These are phyloP conservation scores for Potentilla sterilis DNA, from an alignment of 306 rosid genomes.

Conservation along the genomic window DNA sequence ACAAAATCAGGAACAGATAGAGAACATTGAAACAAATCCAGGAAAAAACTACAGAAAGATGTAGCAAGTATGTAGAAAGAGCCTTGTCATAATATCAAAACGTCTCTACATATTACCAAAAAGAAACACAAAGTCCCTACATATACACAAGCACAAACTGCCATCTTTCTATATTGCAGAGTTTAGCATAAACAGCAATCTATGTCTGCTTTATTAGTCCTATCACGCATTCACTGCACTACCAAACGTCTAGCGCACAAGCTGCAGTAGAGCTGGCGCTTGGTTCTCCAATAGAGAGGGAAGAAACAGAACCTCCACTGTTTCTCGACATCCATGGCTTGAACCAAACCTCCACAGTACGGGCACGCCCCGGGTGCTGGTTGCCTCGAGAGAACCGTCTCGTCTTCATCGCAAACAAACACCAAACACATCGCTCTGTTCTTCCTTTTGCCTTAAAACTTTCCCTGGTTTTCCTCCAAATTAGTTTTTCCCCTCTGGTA, in stretches of 20 bases:
- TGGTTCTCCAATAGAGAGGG: conserved; percentile 57
- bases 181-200: background rate
- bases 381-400: conserved; percentile 64
- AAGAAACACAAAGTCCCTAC: background rate
- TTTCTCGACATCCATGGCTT: conserved; percentile 59
- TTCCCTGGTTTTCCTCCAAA: background rate
- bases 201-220: background rate
- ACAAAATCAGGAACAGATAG: background rate
- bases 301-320: conserved; percentile 74
- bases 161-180: background rate
- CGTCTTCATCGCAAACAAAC: conserved; percentile 73
- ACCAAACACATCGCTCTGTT: conserved; percentile 66
- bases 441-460: background rate
- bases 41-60: background rate
- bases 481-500: background rate
- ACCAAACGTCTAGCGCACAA: conserved; percentile 46
- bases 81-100: background rate
- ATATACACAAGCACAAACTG: background rate
- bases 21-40: background rate
- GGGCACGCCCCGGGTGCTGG: conserved; percentile 77
- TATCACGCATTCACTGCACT: conserved; percentile 19
- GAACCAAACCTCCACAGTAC: conserved; percentile 73
- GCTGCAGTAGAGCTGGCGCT: conserved; percentile 62
- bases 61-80: background rate
- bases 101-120: background rate